Evolutionary conservation across 345 rosid species (phyloP).

Genomic region (Eucalyptus caleyi): DNA sequence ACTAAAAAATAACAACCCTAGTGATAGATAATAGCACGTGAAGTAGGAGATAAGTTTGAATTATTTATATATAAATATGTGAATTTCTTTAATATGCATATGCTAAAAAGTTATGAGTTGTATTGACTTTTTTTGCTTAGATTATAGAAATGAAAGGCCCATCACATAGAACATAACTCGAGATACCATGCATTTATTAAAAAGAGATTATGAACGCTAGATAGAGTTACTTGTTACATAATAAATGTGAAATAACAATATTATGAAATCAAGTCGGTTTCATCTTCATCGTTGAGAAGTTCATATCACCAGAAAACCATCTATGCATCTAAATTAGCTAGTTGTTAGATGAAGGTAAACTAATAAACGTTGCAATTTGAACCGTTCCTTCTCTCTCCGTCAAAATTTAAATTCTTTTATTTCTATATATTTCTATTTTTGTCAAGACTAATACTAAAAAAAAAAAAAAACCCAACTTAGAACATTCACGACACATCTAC

Average conservation of each 20-base stretch:
- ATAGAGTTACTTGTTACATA: fast-evolving
- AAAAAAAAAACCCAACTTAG: neutral
- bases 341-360: neutral
- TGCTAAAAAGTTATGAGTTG: neutral
- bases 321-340: neutral
- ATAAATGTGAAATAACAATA: neutral
- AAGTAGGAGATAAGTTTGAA: neutral
- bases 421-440: neutral
- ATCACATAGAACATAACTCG: neutral
- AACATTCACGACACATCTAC: fast-evolving
- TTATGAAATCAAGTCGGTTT: neutral
- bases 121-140: neutral
- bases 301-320: neutral
- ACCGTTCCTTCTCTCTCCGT: neutral
- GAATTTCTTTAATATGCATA: neutral
- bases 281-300: neutral
- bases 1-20: neutral
- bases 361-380: neutral
- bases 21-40: neutral
- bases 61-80: neutral
- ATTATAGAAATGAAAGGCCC: neutral
- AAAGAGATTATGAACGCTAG: fast-evolving
- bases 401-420: neutral
- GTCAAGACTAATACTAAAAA: neutral
- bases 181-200: fast-evolving